These are phyloP conservation scores for Leccinum angustisporum DNA, from an alignment of 1,284 basidiomycete genomes.

Conservation along the genomic window DNA sequence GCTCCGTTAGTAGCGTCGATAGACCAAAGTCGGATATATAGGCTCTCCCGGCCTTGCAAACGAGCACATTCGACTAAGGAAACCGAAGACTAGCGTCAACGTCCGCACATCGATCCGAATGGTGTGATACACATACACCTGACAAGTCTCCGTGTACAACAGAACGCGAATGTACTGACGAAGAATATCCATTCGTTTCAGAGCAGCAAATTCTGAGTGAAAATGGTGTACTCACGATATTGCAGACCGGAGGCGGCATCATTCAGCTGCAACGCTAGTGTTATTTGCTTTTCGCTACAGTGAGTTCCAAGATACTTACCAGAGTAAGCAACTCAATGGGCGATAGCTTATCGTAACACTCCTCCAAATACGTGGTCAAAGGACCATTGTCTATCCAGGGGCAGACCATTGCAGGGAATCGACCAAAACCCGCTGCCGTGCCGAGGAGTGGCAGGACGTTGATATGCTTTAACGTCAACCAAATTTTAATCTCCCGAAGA, in stretches of 20 bases:
- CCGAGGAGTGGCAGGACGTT: constrained; percentile 13
- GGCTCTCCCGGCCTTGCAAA: not conserved
- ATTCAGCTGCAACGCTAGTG: not conserved
- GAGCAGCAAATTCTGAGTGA: not conserved
- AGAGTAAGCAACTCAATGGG: constrained; percentile 1
- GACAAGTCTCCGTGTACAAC: constrained; percentile 18
- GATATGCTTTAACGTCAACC: constrained; percentile 7
- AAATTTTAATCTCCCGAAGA: constrained; percentile 14
- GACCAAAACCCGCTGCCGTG: constrained; percentile 7
- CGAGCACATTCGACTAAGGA: constrained; percentile 6
- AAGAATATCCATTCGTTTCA: not conserved
- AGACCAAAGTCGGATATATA: constrained; percentile 18
- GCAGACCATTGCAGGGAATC: constrained; percentile 13
- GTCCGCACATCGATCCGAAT: not conserved
- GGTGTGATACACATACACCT: constrained; percentile 4
- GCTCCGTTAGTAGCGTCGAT: constrained; percentile 20
- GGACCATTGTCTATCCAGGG: constrained; percentile 7
- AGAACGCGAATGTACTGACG: constrained; percentile 11
- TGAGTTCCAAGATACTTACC: not conserved
- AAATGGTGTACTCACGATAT: constrained; percentile 9
- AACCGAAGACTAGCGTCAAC: not conserved
- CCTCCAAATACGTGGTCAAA: constrained; percentile 4
- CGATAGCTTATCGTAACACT: not conserved
- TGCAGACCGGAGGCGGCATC: constrained; percentile 4
- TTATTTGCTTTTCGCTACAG: not conserved